These are phyloP conservation scores for Phytopythium boreale DNA, from an alignment of 352 stramenopile genomes.

Conservation along the genomic window DNA sequence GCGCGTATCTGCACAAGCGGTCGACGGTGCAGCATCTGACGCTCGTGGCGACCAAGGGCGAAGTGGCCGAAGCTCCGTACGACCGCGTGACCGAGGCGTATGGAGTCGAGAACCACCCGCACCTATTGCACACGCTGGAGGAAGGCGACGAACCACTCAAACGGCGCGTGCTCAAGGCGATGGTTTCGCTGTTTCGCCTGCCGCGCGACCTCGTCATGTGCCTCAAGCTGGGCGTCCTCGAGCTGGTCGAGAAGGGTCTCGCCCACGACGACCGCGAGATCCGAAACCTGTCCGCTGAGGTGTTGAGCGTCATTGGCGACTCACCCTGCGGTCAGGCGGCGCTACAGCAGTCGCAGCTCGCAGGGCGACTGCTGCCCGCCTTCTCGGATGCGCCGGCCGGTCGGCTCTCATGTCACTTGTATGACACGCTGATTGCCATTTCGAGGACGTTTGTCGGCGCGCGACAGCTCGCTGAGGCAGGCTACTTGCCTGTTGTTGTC, in stretches of 20 bases:
- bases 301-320: slow-evolving; percentile 55
- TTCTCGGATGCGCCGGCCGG: slow-evolving; percentile 28
- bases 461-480: slow-evolving; percentile 37
- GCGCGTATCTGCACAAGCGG: slow-evolving; percentile 64
- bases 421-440: slow-evolving; percentile 46
- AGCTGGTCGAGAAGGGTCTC: slow-evolving; percentile 42
- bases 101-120: slow-evolving; percentile 63
- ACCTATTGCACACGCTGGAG: slow-evolving; percentile 55
- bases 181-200: slow-evolving; percentile 51
- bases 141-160: slow-evolving; percentile 50
- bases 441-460: slow-evolving; percentile 42
- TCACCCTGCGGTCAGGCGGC: slow-evolving; percentile 35
- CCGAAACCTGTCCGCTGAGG: slow-evolving; percentile 44
- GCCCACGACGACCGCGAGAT: slow-evolving; percentile 32
- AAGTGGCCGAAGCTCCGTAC: slow-evolving; percentile 51
- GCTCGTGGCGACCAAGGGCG: slow-evolving; percentile 44
- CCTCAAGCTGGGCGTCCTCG: slow-evolving; percentile 51
- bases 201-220: slow-evolving; percentile 63
- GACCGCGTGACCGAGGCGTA: slow-evolving; percentile 69
- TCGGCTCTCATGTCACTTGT: slow-evolving; percentile 32
- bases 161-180: slow-evolving; percentile 43
- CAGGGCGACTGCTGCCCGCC: slow-evolving; percentile 35
- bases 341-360: slow-evolving; percentile 38
- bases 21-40: slow-evolving; percentile 56
- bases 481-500: slow-evolving; percentile 51